Evolutionary conservation across 2,329 filamentous ascomycete genomes (phyloP).

Genomic region (Claviceps quebecensis): DNA sequence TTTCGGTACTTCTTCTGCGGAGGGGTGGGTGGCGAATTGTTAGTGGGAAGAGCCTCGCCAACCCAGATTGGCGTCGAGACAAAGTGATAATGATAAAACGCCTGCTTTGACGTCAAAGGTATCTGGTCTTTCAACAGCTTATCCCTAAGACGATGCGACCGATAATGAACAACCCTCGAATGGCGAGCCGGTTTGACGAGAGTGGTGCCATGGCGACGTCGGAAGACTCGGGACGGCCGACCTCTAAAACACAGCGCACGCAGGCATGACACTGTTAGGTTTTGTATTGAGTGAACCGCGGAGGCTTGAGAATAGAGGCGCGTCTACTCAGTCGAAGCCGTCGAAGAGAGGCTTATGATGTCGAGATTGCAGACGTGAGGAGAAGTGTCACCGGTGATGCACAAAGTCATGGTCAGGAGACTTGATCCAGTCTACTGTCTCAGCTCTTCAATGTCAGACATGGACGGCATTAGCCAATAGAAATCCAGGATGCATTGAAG

Average conservation of each 20-base stretch:
- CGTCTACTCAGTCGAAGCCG: background rate
- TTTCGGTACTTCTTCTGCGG: background rate
- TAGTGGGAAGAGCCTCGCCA: background rate
- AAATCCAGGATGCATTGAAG: background rate
- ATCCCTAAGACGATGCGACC: background rate
- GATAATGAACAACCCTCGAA: background rate
- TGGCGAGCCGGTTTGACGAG: constrained; percentile 29
- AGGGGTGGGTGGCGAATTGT: constrained; percentile 1
- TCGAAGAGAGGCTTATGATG: background rate
- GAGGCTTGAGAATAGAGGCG: background rate
- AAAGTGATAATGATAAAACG: background rate
- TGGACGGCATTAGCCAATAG: constrained; percentile 2
- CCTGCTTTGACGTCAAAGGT: background rate
- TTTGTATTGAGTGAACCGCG: background rate
- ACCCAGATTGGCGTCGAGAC: background rate
- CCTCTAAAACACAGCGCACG: constrained; percentile 39
- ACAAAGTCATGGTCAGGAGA: background rate
- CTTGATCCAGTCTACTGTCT: too few species aligned
- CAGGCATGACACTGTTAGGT: constrained; percentile 11
- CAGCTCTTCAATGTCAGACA: background rate
- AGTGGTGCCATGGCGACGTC: constrained; percentile 42
- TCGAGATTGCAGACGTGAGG: constrained; percentile 2
- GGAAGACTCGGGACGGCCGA: constrained; percentile 20
- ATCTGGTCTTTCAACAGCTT: background rate
- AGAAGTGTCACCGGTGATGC: background rate